Conservation (phyloP, 2,329 filamentous ascomycete genomes). For the Alternaria gansuensis region DNA sequence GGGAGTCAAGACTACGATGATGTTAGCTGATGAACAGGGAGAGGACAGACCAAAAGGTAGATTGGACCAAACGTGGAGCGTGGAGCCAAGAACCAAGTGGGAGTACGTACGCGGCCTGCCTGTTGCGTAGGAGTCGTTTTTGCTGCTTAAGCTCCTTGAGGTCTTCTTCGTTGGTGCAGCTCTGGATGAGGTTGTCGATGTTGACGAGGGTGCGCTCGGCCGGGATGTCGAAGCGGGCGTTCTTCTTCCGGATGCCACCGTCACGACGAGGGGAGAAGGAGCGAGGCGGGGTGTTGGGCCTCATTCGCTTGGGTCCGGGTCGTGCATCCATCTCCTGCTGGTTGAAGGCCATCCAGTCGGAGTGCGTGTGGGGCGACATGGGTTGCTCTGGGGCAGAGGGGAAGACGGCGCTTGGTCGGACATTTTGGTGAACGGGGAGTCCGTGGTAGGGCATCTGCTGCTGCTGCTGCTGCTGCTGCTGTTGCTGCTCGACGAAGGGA, state of each 20-base stretch:
- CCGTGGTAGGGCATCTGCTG: conserved; percentile 52
- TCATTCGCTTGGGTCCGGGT: conserved; percentile 64
- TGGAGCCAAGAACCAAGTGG: conserved; percentile 57
- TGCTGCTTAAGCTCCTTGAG: conserved; percentile 99
- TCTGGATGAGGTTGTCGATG: conserved; percentile 90
- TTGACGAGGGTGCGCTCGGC: conserved; percentile 91
- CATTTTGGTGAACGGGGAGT: conserved; percentile 51
- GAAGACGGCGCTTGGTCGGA: conserved; percentile 62
- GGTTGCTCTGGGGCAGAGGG: conserved; percentile 57
- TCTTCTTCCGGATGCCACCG: conserved; percentile 98
- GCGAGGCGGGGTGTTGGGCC: conserved; percentile 72
- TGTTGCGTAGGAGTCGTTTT: conserved; percentile 91
- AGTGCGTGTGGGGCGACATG: conserved; percentile 69
- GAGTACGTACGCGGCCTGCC: conserved; percentile 85
- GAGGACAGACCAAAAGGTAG: conserved; percentile 44
- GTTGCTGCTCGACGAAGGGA: conserved; percentile 56
- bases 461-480: conserved; percentile 19
- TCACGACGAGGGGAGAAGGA: conserved; percentile 79
- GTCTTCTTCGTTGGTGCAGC: conserved; percentile 88
- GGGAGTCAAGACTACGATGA: conserved; percentile 80
- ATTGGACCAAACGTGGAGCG: conserved; percentile 43
- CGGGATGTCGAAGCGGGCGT: conserved; percentile 96
- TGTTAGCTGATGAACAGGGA: conserved; percentile 50
- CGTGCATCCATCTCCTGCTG: conserved; percentile 61
- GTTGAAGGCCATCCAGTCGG: conserved; percentile 65